These are phyloP conservation scores for Botrytis galanthina DNA, from an alignment of 2,329 filamentous ascomycete genomes.

Conservation along the genomic window DNA sequence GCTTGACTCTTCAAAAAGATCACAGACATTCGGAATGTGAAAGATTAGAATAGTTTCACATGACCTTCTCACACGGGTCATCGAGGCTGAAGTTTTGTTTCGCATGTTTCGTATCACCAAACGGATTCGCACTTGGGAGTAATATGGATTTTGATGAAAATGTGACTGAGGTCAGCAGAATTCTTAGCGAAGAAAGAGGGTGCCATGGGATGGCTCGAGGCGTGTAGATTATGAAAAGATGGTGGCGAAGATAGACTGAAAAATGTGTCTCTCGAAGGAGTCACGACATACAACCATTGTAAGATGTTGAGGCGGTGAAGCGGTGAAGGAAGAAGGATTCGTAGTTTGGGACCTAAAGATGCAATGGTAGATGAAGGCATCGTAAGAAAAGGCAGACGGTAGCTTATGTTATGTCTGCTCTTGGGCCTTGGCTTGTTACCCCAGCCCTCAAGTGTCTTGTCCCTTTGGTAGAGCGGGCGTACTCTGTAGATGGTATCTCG, in stretches of 20 bases:
- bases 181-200: background rate
- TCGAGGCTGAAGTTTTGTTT: slow-evolving; percentile 16
- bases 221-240: slow-evolving; percentile 10
- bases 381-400: background rate
- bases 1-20: slow-evolving; percentile 16
- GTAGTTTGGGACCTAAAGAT: slow-evolving; percentile 8
- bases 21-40: slow-evolving; percentile 7
- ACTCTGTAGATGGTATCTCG: background rate
- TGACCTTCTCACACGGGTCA: slow-evolving; percentile 18
- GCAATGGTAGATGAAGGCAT: slow-evolving; percentile 10
- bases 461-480: background rate
- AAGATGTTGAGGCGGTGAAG: slow-evolving; percentile 16
- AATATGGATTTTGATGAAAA: background rate
- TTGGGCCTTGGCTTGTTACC: background rate
- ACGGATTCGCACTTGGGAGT: background rate
- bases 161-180: slow-evolving; percentile 15
- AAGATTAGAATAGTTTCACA: slow-evolving; percentile 13
- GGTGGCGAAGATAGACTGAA: slow-evolving; percentile 7
- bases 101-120: slow-evolving; percentile 3
- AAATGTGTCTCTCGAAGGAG: slow-evolving; percentile 10
- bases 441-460: slow-evolving; percentile 6
- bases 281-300: slow-evolving; percentile 16
- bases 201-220: slow-evolving; percentile 1
- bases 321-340: slow-evolving; percentile 18
- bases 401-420: background rate